phyloP scores from a whole-genome alignment of 352 stramenopile species.

The Globisporangium rhizosaccharum region DNA sequence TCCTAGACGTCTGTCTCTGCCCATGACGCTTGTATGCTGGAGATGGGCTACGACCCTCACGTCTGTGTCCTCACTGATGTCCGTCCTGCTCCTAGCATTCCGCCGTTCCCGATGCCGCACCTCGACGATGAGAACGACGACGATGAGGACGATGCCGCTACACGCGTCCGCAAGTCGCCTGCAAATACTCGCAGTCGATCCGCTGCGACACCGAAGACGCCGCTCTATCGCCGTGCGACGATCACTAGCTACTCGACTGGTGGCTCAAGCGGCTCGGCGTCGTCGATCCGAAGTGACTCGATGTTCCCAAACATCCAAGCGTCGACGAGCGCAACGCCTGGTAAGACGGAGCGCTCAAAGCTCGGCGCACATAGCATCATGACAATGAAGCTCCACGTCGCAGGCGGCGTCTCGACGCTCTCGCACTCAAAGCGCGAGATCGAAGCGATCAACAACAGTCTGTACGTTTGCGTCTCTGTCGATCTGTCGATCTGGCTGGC shows the following conservation, averaged over 20 bases:
- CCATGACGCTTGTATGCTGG: background rate
- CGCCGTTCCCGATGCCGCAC: slow-evolving; percentile 45
- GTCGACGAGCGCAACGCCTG: slow-evolving; percentile 65
- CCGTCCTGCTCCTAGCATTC: slow-evolving; percentile 28
- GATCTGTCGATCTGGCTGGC: no score
- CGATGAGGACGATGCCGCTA: background rate
- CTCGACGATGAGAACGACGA: slow-evolving; percentile 14
- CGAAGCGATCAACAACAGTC: slow-evolving; percentile 78
- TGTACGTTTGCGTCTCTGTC: slow-evolving; percentile 15
- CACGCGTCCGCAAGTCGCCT: background rate
- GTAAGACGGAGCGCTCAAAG: slow-evolving; percentile 58
- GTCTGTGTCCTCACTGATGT: background rate
- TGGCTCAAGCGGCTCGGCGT: slow-evolving; percentile 9
- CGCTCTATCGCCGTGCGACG: slow-evolving; percentile 9
- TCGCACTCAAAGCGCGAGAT: slow-evolving; percentile 61
- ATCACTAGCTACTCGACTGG: slow-evolving; percentile 31
- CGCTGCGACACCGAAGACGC: slow-evolving; percentile 18
- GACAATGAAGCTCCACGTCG: slow-evolving; percentile 72
- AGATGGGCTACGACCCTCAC: background rate
- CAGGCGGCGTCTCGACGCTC: slow-evolving; percentile 28
- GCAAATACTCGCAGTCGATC: slow-evolving; percentile 2
- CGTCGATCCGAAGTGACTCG: slow-evolving; percentile 24
- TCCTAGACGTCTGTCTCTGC: background rate
- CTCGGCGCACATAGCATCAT: slow-evolving; percentile 57
- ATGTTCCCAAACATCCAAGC: slow-evolving; percentile 76